Evolutionary conservation across 129 eudicot genomes (phyloP), one percentile per base, ranked within the genome.

Genomic region (Tagetes patula): DNA sequence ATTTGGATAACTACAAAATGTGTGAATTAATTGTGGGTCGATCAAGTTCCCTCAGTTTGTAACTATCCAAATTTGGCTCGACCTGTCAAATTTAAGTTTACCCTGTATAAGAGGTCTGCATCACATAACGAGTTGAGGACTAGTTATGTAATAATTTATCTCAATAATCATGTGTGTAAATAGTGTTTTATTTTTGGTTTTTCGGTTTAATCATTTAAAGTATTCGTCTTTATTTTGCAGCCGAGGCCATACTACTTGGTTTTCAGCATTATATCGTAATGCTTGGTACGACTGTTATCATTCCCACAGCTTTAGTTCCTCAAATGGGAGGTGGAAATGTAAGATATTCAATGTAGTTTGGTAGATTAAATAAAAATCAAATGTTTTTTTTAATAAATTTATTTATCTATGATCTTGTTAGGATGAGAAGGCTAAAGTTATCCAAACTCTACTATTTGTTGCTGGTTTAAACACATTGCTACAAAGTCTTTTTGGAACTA

Each of bases 291-390:
- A 83, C 88, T 0, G 94, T 88, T 20, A 82, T 88, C 68, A 88
- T 88, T 73, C 95, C 95, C 61, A 81, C 85, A 0, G 90, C 90
- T 73, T 86, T 88, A 42, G 95, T 88, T 78, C 95, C 95, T 70
- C 95, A 88, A 73, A 88, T 88, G 95, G 95, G 95, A 38, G 95
- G 95, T 78, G 91, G 90, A 65, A 81, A 85, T 82, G 95, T 88
- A 75, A 75, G 77, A 79, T 45, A 60, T 54, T 12, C 3, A 31
- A 73, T 32, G 34, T 49, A 70, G 8, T 64, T 71, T 78, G n/a
- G 8, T 60, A 4, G 12, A 47, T 69, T 60, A 27, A 27, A 59
- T 41, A 64, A 53, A 33, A 43, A 3, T 1, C 4, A 75, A 20
- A 20, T 20, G 27, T 20, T 20, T 9, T 31, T 1, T 69, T 50